Percentiles rank a stretch among this genome's conserved stretches.
Evolutionary conservation across 805 yeast genomes (phyloP).

Genomic region (Metahyphopichia silvanorum): DNA sequence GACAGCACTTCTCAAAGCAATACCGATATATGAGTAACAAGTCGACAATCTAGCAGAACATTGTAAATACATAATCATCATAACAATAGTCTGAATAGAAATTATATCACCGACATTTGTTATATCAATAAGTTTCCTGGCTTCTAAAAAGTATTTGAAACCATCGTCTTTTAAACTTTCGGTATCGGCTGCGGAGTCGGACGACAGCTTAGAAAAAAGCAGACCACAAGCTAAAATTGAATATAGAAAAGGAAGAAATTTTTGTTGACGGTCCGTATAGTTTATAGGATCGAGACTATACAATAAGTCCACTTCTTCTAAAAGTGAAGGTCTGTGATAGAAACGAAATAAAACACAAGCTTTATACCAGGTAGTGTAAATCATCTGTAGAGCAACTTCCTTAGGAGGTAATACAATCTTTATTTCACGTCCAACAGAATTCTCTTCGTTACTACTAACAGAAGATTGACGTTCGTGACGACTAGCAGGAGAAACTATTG

Average conservation of each 20-base stretch:
- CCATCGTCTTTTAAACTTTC: conserved; percentile 69
- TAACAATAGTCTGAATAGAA: conserved; percentile 81
- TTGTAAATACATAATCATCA: conserved; percentile 81
- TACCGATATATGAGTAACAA: conserved; percentile 86
- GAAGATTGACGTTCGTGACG: conserved; percentile 12
- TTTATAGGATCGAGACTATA: conserved; percentile 73
- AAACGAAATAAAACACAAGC: conserved; percentile 85
- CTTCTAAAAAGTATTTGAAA: conserved; percentile 74
- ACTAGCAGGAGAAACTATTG: conserved; percentile 7
- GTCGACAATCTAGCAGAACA: conserved; percentile 85
- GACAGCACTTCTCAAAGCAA: conserved; percentile 77
- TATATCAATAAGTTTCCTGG: conserved; percentile 73
- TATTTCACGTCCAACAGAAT: conserved; percentile 39
- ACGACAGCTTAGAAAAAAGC: conserved; percentile 53
- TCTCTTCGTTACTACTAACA: conserved; percentile 20
- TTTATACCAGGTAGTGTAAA: conserved; percentile 76
- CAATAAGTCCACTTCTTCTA: conserved; percentile 68
- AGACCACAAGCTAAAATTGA: conserved; percentile 90
- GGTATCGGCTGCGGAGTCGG: conserved; percentile 15
- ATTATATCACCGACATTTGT: conserved; percentile 80
- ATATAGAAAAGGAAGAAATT: conserved; percentile 76
- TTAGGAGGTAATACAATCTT: conserved; percentile 73
- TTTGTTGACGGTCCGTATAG: conserved; percentile 69
- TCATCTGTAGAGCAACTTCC: conserved; percentile 64
- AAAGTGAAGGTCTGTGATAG: conserved; percentile 79